Evolutionary conservation across 805 yeast species (phyloP).

Genomic region (Metschnikowia noctiluminum): DNA sequence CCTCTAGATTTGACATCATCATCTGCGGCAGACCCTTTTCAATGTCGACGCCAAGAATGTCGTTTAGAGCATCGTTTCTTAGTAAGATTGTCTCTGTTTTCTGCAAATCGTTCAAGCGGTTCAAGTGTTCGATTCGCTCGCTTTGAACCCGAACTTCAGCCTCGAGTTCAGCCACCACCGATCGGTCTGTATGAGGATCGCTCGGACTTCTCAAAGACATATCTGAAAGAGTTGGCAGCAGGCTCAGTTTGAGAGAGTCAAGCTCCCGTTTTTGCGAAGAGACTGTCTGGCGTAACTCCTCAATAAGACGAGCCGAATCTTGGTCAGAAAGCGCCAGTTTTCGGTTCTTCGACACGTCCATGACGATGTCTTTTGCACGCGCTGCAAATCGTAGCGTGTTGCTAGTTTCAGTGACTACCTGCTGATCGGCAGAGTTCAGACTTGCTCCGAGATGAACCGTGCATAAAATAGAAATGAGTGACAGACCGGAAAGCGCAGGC

Average conservation of each 20-base stretch:
- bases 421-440: conserved; percentile 26
- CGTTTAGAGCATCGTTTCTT: conserved; percentile 58
- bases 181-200: not conserved
- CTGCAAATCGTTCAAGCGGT: conserved; percentile 60
- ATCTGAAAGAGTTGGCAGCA: not conserved
- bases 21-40: conserved; percentile 36
- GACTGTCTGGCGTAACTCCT: conserved; percentile 55
- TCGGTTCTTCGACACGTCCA: conserved; percentile 59
- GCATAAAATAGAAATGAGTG: conserved; percentile 81
- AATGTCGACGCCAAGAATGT: conserved; percentile 46
- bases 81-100: conserved; percentile 53
- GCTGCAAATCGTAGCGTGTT: conserved; percentile 91
- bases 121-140: conserved; percentile 67
- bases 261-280: conserved; percentile 59
- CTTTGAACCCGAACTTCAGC: conserved; percentile 64
- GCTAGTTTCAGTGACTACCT: conserved; percentile 68
- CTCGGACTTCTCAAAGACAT: not conserved
- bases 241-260: conserved; percentile 27
- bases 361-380: conserved; percentile 80
- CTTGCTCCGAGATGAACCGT: conserved; percentile 66
- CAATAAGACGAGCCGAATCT: conserved; percentile 48
- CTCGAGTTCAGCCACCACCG: conserved; percentile 28
- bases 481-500: conserved; percentile 86
- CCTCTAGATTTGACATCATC: conserved; percentile 47
- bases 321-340: conserved; percentile 29